Conservation (phyloP, 441 rosid genomes). For the Croton setiger region DNA sequence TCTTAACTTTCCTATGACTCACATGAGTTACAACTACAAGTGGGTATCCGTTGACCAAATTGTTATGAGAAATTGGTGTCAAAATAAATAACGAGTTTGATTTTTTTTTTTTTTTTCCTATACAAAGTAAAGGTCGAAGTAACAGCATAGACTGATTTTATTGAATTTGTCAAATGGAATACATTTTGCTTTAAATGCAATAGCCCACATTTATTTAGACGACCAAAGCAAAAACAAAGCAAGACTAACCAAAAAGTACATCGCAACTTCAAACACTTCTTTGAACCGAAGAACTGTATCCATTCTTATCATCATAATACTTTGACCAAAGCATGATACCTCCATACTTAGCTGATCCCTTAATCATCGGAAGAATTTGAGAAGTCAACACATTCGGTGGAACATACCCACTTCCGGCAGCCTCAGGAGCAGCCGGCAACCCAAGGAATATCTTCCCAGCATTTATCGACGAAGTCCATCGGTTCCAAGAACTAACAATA, state of each 20-base stretch:
- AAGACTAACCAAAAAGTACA: neutral
- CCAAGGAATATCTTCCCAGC: constrained; percentile 50
- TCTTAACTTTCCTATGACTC: neutral
- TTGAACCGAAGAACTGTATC: constrained; percentile 38
- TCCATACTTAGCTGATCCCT: constrained; percentile 48
- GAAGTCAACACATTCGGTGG: constrained; percentile 45
- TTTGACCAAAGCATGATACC: constrained; percentile 65
- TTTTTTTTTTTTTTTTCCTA: neutral
- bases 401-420: constrained; percentile 62
- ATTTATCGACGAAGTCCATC: constrained; percentile 33
- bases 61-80: neutral
- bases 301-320: constrained; percentile 38
- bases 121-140: too few species aligned
- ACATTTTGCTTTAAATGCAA: neutral
- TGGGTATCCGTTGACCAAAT: neutral
- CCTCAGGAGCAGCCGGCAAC: constrained; percentile 61
- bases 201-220: neutral
- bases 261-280: constrained; percentile 3
- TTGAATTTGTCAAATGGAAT: neutral
- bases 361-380: constrained; percentile 53
- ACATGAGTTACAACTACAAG: neutral
- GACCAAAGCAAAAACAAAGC: neutral
- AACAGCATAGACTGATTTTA: neutral
- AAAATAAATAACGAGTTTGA: too few species aligned
- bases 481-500: constrained; percentile 35